These are phyloP conservation scores for Purpureocillium lavendulum DNA, from an alignment of 2,329 filamentous ascomycete species.

Conservation along the genomic window DNA sequence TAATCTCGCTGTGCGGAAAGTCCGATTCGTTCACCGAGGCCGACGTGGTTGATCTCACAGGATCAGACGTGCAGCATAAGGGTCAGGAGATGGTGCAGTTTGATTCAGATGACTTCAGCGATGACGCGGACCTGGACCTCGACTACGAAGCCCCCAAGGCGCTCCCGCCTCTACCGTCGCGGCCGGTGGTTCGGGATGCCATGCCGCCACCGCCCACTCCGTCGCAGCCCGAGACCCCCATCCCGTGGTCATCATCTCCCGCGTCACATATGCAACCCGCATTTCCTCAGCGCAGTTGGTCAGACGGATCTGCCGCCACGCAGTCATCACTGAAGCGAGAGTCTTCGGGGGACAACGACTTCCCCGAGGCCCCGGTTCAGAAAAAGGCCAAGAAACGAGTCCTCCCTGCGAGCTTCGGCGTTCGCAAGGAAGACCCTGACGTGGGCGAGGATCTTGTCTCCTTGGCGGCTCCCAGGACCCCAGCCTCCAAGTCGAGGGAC, in stretches of 20 bases:
- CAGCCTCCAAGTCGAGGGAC: slow-evolving; percentile 23
- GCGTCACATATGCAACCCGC: slow-evolving; percentile 37
- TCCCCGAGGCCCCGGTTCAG: slow-evolving; percentile 12
- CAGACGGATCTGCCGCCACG: slow-evolving; percentile 10
- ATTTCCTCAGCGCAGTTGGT: slow-evolving; percentile 8
- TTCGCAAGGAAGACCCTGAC: slow-evolving; percentile 20
- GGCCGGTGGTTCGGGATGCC: slow-evolving; percentile 13
- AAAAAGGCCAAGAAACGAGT: slow-evolving; percentile 51
- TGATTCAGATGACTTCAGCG: slow-evolving; percentile 77
- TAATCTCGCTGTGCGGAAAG: slow-evolving; percentile 34
- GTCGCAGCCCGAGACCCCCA: slow-evolving; percentile 15
- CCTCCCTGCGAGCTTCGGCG: slow-evolving; percentile 43
- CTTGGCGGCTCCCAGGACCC: slow-evolving; percentile 16
- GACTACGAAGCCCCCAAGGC: slow-evolving; percentile 54
- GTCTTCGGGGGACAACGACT: slow-evolving; percentile 22
- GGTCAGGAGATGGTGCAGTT: slow-evolving; percentile 43
- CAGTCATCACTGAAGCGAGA: slow-evolving; percentile 32
- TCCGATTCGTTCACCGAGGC: slow-evolving; percentile 37
- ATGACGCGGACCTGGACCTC: slow-evolving; percentile 68
- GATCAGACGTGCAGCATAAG: slow-evolving; percentile 17
- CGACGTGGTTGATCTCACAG: slow-evolving; percentile 25
- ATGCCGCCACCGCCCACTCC: slow-evolving; percentile 18
- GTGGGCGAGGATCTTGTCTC: not conserved
- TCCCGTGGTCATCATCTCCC: slow-evolving; percentile 69
- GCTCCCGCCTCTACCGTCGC: slow-evolving; percentile 29